phyloP scores from a whole-genome alignment of 305 asterid genomes.

The Stenogyne calaminthoides region DNA sequence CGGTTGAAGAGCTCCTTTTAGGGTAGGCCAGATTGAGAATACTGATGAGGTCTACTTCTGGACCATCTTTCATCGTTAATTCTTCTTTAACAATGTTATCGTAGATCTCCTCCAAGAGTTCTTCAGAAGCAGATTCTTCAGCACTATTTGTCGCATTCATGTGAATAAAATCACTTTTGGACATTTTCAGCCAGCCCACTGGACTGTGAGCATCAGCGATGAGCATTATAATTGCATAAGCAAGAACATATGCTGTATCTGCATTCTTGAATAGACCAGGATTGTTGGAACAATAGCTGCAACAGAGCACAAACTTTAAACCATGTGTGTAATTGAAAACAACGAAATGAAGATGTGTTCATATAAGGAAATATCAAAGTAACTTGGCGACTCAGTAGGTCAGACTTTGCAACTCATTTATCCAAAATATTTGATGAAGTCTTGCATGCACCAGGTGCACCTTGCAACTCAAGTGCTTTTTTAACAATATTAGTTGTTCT shows the following conservation, averaged over 20 bases:
- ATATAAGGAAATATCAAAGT: not conserved
- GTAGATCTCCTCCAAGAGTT: constrained; percentile 88
- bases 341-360: not conserved
- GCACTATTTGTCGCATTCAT: constrained; percentile 63
- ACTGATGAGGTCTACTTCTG: constrained; percentile 65
- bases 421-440: no score
- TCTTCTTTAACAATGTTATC: constrained; percentile 89
- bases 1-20: constrained; percentile 56
- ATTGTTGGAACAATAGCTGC: constrained; percentile 91
- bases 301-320: constrained; percentile 24
- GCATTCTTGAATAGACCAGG: constrained; percentile 95
- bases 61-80: constrained; percentile 75
- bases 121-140: constrained; percentile 80
- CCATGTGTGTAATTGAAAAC: not conserved
- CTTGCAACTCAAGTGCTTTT: no score
- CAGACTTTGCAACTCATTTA: not conserved
- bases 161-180: constrained; percentile 81
- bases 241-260: constrained; percentile 92
- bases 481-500: no score
- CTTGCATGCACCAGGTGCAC: no score
- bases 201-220: constrained; percentile 91
- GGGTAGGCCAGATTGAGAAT: constrained; percentile 91
- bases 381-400: not conserved
- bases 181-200: constrained; percentile 82
- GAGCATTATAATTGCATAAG: constrained; percentile 90